Evolutionary conservation across 2,329 filamentous ascomycete genomes (phyloP), one percentile per base, ranked within the genome.

Genomic region (Ustilaginoidea virens): DNA sequence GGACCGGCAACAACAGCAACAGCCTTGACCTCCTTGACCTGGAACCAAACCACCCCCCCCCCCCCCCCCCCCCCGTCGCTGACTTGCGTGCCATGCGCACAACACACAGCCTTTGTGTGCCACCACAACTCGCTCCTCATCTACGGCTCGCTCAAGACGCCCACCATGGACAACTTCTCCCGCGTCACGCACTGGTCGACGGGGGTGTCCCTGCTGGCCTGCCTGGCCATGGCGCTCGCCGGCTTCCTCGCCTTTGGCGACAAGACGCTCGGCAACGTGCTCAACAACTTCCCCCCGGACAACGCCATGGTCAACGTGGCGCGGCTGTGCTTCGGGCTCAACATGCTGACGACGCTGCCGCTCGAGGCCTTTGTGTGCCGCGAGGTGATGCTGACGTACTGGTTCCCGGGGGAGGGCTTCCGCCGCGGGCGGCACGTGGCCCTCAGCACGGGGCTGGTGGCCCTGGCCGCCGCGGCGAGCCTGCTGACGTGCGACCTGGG

Each of bases 111-210:
- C 28, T 77, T 77, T 37, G 72, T 77, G 38, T 77, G 72, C 51
- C 72, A 98, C 50, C 90, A 98, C 60, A 98, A 98, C 58, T 92
- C 83, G 29, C 76, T 98, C 35, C 67, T 98, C 32, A 98, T 98
- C 49, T 98, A 98, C 56, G 87, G 87, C 40, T 96, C 87, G 3
- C 69, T 98, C 36, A 77, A 80, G 43, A 94, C 80, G 29, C 90
- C 90, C 2, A 98, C 90, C 1, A 79, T 98, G 43, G 86, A 96
- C 61, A 83, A 92, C 38, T 98, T 98, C 59, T 66, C 85, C 21
- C 74, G 66, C 32, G 87, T 98, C 22, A 98, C 90, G 21, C 90
- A 98, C 58, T 92, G 82, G 57, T 92, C 82, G 21, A 94, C 90
- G 1, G 71, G 66, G 38, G 74, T 94, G 27, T 94, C 86, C 23